Evolutionary conservation across 1,284 basidiomycete genomes (phyloP).

Genomic region (Stygiomarasmius scandens): DNA sequence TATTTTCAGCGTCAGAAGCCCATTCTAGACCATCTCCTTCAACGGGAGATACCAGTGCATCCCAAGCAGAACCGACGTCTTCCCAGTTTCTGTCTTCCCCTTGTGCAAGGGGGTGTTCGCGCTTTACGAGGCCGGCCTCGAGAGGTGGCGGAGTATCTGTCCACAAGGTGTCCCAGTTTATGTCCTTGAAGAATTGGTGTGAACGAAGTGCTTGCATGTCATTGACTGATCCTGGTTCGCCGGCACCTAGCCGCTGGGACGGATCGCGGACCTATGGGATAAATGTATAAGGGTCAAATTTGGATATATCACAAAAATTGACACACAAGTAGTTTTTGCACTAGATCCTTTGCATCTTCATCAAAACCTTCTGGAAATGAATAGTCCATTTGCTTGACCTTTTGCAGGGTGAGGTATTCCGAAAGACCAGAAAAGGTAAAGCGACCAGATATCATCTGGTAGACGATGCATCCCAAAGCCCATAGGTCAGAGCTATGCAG

Average conservation of each 20-base stretch:
- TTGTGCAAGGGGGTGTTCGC: conserved; percentile 38
- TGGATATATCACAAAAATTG: conserved; percentile 4
- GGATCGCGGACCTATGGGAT: conserved; percentile 69
- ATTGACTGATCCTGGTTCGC: conserved; percentile 46
- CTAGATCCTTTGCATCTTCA: conserved; percentile 66
- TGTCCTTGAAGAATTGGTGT: conserved; percentile 76
- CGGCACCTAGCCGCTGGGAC: conserved; percentile 67
- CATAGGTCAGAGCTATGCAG: conserved; percentile 89
- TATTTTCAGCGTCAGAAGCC: conserved; percentile 49
- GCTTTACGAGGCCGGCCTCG: conserved; percentile 58
- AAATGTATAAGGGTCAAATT: not conserved
- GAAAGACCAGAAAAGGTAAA: conserved; percentile 90
- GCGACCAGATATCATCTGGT: conserved; percentile 93
- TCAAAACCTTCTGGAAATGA: conserved; percentile 76
- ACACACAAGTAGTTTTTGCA: conserved; percentile 65
- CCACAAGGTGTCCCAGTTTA: conserved; percentile 82
- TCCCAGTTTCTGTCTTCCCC: conserved; percentile 42
- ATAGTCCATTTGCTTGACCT: conserved; percentile 77
- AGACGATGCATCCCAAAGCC: conserved; percentile 96
- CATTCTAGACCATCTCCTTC: conserved; percentile 39
- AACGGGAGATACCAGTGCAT: conserved; percentile 45
- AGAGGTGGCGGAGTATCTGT: conserved; percentile 59
- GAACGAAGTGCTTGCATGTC: conserved; percentile 64
- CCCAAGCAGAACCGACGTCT: conserved; percentile 58
- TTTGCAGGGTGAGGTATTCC: conserved; percentile 83